Evolutionary conservation across 257 asterid species (phyloP).

Genomic region (Nicotiana knightiana): DNA sequence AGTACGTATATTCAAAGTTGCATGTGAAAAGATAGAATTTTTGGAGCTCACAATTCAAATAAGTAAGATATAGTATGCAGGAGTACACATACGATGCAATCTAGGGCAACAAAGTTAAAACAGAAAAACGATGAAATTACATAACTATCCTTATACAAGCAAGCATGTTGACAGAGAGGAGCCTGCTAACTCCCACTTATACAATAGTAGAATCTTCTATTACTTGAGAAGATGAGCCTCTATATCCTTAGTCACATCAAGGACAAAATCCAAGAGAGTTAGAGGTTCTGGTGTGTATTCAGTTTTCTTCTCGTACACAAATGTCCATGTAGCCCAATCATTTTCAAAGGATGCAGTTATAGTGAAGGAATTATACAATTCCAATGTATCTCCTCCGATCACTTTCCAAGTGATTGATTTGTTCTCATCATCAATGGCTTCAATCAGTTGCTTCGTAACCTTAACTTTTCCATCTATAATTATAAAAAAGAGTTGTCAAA

Average conservation of each 20-base stretch:
- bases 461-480: slow-evolving; percentile 27
- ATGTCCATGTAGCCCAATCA: slow-evolving; percentile 30
- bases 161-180: too few relatives aligned
- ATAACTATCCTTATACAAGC: too few relatives aligned
- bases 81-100: too few relatives aligned
- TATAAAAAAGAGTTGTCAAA: background rate
- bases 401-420: slow-evolving; percentile 29
- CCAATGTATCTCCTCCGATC: slow-evolving; percentile 41
- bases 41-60: too few relatives aligned
- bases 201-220: background rate
- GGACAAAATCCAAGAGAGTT: slow-evolving; percentile 18
- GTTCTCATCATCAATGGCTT: slow-evolving; percentile 36
- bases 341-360: slow-evolving; percentile 27
- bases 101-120: too few relatives aligned
- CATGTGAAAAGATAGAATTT: too few relatives aligned
- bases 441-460: slow-evolving; percentile 31
- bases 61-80: too few relatives aligned
- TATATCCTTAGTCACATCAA: slow-evolving; percentile 33
- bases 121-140: too few relatives aligned
- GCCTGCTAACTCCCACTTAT: too few relatives aligned
- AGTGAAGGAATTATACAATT: slow-evolving; percentile 26
- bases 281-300: slow-evolving; percentile 31
- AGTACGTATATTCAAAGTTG: too few relatives aligned
- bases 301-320: slow-evolving; percentile 33
- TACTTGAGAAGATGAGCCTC: slow-evolving; percentile 21